Conservation (phyloP, 129 eudicot genomes). For the Ambrosia artemisiifolia region DNA sequence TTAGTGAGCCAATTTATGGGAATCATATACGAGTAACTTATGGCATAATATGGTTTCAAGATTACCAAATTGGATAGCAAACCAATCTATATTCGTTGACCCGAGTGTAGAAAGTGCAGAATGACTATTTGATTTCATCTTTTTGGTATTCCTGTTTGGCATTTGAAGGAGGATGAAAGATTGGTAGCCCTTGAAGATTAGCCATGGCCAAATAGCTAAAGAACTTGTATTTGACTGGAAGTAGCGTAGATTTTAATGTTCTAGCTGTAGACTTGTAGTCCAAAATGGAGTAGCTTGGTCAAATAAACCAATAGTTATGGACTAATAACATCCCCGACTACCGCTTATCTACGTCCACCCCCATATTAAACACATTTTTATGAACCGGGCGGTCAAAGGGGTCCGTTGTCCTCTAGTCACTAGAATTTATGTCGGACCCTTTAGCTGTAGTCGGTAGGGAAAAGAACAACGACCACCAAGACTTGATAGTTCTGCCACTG, state of each 20-base stretch:
- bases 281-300: not conserved
- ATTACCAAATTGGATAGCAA: conserved; percentile 61
- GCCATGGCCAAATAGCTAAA: not conserved
- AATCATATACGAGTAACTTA: conserved; percentile 49
- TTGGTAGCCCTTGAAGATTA: not conserved
- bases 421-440: too few species aligned
- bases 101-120: conserved; percentile 13
- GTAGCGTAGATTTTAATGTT: not conserved
- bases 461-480: too few species aligned
- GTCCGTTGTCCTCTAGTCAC: too few species aligned
- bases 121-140: not conserved
- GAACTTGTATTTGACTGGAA: not conserved
- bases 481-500: too few species aligned
- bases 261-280: not conserved
- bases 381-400: too few species aligned
- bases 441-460: too few species aligned
- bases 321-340: too few species aligned
- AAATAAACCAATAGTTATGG: not conserved
- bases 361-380: too few species aligned
- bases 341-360: too few species aligned
- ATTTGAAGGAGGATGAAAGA: not conserved
- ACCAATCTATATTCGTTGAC: conserved; percentile 49
- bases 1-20: conserved; percentile 41
- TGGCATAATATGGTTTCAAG: conserved; percentile 38
- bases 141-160: not conserved